Evolutionary conservation across 163 green algal genomes (phyloP).

Genomic region (Chlamydomonas reinhardtii): DNA sequence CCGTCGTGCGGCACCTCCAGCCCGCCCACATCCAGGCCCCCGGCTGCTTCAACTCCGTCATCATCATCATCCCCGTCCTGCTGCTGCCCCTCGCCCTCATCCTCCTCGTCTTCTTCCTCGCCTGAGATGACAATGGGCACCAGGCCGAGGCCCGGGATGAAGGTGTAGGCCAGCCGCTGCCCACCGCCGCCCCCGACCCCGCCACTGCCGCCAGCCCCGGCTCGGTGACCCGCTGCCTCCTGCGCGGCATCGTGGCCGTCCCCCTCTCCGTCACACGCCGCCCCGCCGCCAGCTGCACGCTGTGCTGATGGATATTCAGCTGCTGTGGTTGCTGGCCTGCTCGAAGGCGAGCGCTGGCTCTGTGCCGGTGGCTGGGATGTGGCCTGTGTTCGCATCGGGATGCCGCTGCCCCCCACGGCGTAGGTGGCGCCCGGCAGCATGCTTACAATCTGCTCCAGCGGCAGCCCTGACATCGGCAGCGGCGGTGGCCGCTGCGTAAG

Average conservation of each 20-base stretch:
- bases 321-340: too few relatives aligned
- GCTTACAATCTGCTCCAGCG: slow-evolving; percentile 9
- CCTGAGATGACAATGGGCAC: slow-evolving; percentile 6
- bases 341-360: background rate
- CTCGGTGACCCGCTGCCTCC: background rate
- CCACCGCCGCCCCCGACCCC: background rate
- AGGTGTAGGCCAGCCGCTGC: slow-evolving; percentile 20
- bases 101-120: background rate
- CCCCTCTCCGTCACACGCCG: background rate
- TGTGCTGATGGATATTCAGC: too few relatives aligned
- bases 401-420: slow-evolving; percentile 30
- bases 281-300: background rate
- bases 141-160: slow-evolving; percentile 38
- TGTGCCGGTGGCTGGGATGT: background rate
- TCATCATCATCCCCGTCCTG: background rate
- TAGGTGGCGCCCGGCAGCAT: slow-evolving; percentile 41
- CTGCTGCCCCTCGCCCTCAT: background rate
- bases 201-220: too few relatives aligned
- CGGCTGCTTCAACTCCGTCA: background rate
- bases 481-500: slow-evolving; percentile 29
- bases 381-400: slow-evolving; percentile 5
- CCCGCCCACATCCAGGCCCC: background rate
- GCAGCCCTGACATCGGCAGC: slow-evolving; percentile 28
- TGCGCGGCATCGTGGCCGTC: background rate
- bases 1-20: background rate